These are phyloP conservation scores for Arthrobotrys entomopaga DNA, from an alignment of 2,329 filamentous ascomycete species.

Conservation along the genomic window DNA sequence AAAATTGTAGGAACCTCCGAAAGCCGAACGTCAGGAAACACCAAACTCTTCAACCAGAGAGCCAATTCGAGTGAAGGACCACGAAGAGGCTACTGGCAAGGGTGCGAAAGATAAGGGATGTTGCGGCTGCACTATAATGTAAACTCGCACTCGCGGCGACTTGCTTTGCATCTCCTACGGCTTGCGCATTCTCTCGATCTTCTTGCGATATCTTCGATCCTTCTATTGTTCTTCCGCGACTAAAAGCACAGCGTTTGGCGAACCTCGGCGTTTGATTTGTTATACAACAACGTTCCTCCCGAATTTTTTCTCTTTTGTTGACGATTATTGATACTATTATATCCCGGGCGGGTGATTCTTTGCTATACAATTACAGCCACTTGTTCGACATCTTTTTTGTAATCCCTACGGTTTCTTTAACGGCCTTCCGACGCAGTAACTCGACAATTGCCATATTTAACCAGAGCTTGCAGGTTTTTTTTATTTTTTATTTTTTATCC, in stretches of 20 bases:
- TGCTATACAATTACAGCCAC: constrained; percentile 25
- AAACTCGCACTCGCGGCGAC: not conserved
- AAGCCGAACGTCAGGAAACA: constrained; percentile 18
- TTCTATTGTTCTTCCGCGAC: constrained; percentile 42
- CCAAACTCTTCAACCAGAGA: constrained; percentile 37
- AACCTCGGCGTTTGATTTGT: constrained; percentile 55
- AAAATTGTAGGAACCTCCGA: constrained; percentile 34
- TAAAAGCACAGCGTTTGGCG: constrained; percentile 55
- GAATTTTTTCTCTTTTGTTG: constrained; percentile 30
- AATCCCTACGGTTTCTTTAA: constrained; percentile 52
- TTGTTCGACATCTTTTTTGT: constrained; percentile 35
- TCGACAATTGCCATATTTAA: constrained; percentile 29
- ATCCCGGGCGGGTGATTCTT: constrained; percentile 43
- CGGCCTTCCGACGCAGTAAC: constrained; percentile 43
- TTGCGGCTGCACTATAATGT: constrained; percentile 54
- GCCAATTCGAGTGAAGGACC: constrained; percentile 53
- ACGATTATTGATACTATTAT: constrained; percentile 38
- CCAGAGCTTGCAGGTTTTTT: constrained; percentile 34
- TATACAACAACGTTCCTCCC: constrained; percentile 18
- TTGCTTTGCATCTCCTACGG: constrained; percentile 14
- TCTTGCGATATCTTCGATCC: constrained; percentile 50
- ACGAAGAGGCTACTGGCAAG: constrained; percentile 29
- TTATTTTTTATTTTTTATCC: too few species aligned
- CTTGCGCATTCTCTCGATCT: constrained; percentile 46
- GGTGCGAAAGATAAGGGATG: constrained; percentile 53